Evolutionary conservation across 1,284 basidiomycete species (phyloP).

Genomic region (Pyrrhoderma lamaoense): DNA sequence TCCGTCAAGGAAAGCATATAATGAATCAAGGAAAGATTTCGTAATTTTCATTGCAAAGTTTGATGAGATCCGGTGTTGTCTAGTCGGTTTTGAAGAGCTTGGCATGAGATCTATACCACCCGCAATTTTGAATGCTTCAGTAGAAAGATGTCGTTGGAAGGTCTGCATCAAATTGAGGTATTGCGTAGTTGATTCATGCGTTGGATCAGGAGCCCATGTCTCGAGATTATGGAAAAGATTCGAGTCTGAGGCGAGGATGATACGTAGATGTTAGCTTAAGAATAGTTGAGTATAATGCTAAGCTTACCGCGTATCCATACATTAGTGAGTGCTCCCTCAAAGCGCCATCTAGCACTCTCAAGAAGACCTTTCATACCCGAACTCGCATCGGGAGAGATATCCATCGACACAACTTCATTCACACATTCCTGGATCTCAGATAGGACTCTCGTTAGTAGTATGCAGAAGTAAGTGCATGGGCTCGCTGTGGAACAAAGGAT

Average conservation of each 20-base stretch:
- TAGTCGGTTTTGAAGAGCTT: slow-evolving; percentile 39
- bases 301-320: slow-evolving; percentile 77
- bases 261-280: slow-evolving; percentile 1
- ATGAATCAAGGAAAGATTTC: slow-evolving; percentile 79
- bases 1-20: slow-evolving; percentile 89
- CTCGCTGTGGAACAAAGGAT: slow-evolving; percentile 65
- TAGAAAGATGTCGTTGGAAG: slow-evolving; percentile 80
- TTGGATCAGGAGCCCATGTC: slow-evolving; percentile 63
- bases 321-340: slow-evolving; percentile 74
- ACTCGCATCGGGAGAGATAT: slow-evolving; percentile 70
- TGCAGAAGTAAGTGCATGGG: slow-evolving; percentile 78
- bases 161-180: slow-evolving; percentile 70
- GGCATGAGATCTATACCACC: slow-evolving; percentile 60
- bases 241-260: slow-evolving; percentile 54
- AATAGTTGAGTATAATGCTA: slow-evolving; percentile 3
- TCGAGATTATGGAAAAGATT: slow-evolving; percentile 82
- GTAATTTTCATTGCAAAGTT: slow-evolving; percentile 69
- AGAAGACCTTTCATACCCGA: slow-evolving; percentile 67
- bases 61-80: slow-evolving; percentile 51
- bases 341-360: slow-evolving; percentile 82
- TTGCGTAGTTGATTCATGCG: slow-evolving; percentile 29
- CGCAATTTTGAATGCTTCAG: slow-evolving; percentile 76
- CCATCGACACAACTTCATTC: slow-evolving; percentile 74
- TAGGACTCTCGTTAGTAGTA: slow-evolving; percentile 76
- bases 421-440: slow-evolving; percentile 82